These are phyloP conservation scores for Chaetomiaceae sp. DNA, from an alignment of 2,329 filamentous ascomycete species.

Conservation along the genomic window DNA sequence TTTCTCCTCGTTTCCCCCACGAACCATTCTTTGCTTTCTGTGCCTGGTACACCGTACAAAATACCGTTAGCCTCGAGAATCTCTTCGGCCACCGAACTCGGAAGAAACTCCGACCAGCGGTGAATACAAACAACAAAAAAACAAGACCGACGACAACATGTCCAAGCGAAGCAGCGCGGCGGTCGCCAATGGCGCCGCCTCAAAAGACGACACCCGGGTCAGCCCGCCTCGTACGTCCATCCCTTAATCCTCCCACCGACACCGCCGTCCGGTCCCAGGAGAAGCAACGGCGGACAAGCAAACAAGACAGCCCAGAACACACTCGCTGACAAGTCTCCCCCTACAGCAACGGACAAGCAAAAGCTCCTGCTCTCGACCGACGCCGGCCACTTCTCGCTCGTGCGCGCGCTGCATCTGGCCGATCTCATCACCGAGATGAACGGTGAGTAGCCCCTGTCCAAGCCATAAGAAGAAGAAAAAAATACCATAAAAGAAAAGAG, in stretches of 20 bases:
- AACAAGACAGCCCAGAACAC: background rate
- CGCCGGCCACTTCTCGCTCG: slow-evolving; percentile 67
- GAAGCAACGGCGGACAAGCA: background rate
- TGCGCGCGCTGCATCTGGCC: slow-evolving; percentile 69
- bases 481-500: too few species aligned
- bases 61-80: background rate
- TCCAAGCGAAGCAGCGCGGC: slow-evolving; percentile 55
- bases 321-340: slow-evolving; percentile 11
- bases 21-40: too few species aligned
- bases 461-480: background rate
- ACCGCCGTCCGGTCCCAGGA: slow-evolving; percentile 1
- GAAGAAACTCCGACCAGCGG: background rate
- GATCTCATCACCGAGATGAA: slow-evolving; percentile 82
- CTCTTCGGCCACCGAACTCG: background rate
- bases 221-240: slow-evolving; percentile 20
- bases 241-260: background rate
- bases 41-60: too few species aligned
- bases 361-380: slow-evolving; percentile 65
- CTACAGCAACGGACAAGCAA: slow-evolving; percentile 66
- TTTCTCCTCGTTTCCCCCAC: too few species aligned
- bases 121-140: too few species aligned
- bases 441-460: slow-evolving; percentile 41
- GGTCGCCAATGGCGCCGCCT: slow-evolving; percentile 43
- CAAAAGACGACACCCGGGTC: slow-evolving; percentile 32
- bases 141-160: slow-evolving; percentile 41